These are phyloP conservation scores for Funneliformis mosseae DNA, from an alignment of 192 early-diverging fungal genomes.

Conservation along the genomic window DNA sequence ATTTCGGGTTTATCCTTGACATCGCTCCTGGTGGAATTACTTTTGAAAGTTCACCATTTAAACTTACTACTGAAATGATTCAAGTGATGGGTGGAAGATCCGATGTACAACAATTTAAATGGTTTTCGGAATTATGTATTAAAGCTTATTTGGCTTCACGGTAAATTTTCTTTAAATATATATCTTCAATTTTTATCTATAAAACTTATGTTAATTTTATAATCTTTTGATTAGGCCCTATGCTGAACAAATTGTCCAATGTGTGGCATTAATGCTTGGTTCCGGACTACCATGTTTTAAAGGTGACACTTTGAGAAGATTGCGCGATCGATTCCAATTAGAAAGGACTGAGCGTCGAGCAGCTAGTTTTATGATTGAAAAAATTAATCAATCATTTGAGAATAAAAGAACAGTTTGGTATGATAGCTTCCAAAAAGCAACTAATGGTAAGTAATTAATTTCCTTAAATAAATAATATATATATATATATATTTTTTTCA, in stretches of 20 bases:
- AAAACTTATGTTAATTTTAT: background rate
- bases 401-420: constrained; percentile 87
- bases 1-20: constrained; percentile 98
- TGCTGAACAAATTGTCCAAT: constrained; percentile 87
- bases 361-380: constrained; percentile 92
- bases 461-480: background rate
- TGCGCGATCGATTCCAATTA: constrained; percentile 85
- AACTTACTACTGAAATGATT: constrained; percentile 96
- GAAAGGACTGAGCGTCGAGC: constrained; percentile 88
- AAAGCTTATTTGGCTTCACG: constrained; percentile 87
- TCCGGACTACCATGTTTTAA: constrained; percentile 98
- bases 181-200: constrained; percentile 29
- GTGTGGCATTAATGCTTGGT: constrained; percentile 91
- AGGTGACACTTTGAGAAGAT: constrained; percentile 87
- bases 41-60: constrained; percentile 97
- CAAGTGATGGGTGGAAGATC: constrained; percentile 93
- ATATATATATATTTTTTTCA: no score
- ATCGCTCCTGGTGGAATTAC: constrained; percentile 98
- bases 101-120: constrained; percentile 76
- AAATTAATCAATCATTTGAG: constrained; percentile 89
- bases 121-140: constrained; percentile 89
- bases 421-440: constrained; percentile 81
- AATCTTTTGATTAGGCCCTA: constrained; percentile 62
- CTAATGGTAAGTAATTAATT: constrained; percentile 61
- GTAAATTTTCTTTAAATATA: constrained; percentile 34